Base-by-base conservation (phyloP, 192 early-diverging fungal genomes). In the Neocallimastix lanati region DNA sequence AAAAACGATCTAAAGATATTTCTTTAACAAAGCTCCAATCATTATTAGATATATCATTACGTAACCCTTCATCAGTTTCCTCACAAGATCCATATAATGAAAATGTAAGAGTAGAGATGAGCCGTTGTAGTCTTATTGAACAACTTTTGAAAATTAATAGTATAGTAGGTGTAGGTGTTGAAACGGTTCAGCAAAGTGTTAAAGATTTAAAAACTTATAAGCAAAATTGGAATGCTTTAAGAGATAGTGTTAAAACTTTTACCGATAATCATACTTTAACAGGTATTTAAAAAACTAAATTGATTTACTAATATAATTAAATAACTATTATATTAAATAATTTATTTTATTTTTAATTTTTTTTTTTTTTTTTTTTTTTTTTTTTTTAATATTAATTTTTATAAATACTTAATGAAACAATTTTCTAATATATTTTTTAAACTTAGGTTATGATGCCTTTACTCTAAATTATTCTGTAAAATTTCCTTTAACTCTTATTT, bases 401-500 rank as follows among this genome's bases (percentile, higher is more conserved):
- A n/a, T n/a, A n/a, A n/a, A n/a, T n/a, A n/a, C n/a, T n/a, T n/a
- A n/a, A n/a, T n/a, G n/a, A 35, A 7, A 35, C 12, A 35, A 35
- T 35, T 35, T 35, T 35, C 12, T 35, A 7, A 35, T 7, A 35
- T 35, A 35, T 35, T 35, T 35, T 35, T 35, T 35, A 50, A 21
- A 50, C 16, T 21, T 4, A 67, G 50, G 50, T n/a, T 67, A n/a
- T 79, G 90, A 95, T 81, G 91, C 92, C 7, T 86, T 98, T n/a
- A 90, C 89, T 11, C 82, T 99, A 15, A 87, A 91, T 77, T 92
- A 95, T 83, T 90, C 88, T n/a, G 91, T 94, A 18, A 88, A 88
- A 13, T 99, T 99, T 80, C 98, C 98, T 15, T 82, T 93, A 2
- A 94, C 96, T 14, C 85, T 99, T 11, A 92, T 99, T 16, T 90